Percentiles rank a stretch among this genome's conserved stretches.
These are phyloP conservation scores for Centaurea solstitialis DNA, from an alignment of 129 eudicot genomes.

Conservation along the genomic window DNA sequence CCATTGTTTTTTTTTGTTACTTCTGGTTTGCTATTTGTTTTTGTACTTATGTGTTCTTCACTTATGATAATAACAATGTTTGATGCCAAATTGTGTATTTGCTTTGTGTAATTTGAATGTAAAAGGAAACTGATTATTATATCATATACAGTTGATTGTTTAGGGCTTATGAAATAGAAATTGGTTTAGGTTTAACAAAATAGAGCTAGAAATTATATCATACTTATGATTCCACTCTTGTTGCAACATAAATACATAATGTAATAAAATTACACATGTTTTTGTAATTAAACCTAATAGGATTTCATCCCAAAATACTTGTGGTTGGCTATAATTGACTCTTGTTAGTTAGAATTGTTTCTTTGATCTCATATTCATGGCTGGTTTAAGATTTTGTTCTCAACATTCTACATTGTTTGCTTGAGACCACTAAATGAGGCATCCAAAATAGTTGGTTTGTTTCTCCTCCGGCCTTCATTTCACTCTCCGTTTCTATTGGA, in stretches of 20 bases:
- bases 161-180: neutral
- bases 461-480: neutral
- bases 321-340: neutral
- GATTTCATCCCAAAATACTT: neutral
- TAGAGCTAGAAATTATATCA: too few species aligned
- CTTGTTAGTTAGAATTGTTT: neutral
- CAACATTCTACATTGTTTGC: neutral
- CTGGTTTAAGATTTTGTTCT: neutral
- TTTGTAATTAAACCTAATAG: neutral
- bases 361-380: neutral
- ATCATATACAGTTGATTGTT: neutral
- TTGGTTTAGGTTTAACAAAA: neutral
- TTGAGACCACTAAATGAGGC: neutral
- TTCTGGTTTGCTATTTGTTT: neutral
- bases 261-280: neutral
- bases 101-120: neutral
- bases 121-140: neutral
- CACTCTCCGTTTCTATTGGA: neutral
- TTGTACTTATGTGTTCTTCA: neutral
- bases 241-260: neutral
- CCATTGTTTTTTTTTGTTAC: neutral
- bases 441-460: neutral
- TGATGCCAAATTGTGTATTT: neutral
- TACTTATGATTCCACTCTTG: neutral
- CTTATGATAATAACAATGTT: neutral